Evolutionary conservation across 768 basidiomycete genomes (phyloP).

Genomic region (Gelatoporia subvermispora): DNA sequence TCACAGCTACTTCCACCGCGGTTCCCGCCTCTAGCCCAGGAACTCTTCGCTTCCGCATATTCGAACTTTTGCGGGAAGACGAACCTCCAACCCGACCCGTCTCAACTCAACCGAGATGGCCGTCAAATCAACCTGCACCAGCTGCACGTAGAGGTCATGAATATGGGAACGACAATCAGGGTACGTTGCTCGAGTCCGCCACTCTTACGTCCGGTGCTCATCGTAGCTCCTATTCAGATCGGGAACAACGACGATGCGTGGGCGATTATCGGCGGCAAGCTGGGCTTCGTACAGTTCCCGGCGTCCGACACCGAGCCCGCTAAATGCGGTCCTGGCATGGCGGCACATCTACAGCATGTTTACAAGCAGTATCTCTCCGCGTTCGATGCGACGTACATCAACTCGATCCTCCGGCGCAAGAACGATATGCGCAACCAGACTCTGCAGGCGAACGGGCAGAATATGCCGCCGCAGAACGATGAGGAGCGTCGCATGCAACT

Average conservation of each 20-base stretch:
- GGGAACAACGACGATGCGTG: conserved; percentile 42
- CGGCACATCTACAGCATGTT: conserved; percentile 52
- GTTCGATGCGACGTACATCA: conserved; percentile 46
- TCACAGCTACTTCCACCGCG: conserved; percentile 27
- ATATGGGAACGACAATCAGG: conserved; percentile 45
- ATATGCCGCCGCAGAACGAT: neutral
- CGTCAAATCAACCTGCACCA: conserved; percentile 54
- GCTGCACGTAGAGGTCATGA: conserved; percentile 56
- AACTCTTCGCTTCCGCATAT: conserved; percentile 48
- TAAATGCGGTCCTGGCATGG: conserved; percentile 57
- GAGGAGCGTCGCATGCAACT: too few species aligned
- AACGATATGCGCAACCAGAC: neutral
- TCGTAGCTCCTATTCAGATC: conserved; percentile 2
- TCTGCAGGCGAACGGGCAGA: neutral
- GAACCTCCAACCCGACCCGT: conserved; percentile 34
- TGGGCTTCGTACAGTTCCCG: conserved; percentile 64
- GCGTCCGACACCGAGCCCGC: conserved; percentile 52
- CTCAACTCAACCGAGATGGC: conserved; percentile 44
- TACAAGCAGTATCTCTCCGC: conserved; percentile 53
- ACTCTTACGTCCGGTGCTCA: neutral
- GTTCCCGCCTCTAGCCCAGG: conserved; percentile 42
- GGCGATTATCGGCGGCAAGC: conserved; percentile 60
- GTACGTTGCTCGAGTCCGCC: conserved; percentile 29
- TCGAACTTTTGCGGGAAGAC: conserved; percentile 42
- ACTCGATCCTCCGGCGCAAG: neutral